Evolutionary conservation across 129 eudicot genomes (phyloP), one percentile per base, ranked within the genome.

Genomic region (Pulicaria dysenterica): DNA sequence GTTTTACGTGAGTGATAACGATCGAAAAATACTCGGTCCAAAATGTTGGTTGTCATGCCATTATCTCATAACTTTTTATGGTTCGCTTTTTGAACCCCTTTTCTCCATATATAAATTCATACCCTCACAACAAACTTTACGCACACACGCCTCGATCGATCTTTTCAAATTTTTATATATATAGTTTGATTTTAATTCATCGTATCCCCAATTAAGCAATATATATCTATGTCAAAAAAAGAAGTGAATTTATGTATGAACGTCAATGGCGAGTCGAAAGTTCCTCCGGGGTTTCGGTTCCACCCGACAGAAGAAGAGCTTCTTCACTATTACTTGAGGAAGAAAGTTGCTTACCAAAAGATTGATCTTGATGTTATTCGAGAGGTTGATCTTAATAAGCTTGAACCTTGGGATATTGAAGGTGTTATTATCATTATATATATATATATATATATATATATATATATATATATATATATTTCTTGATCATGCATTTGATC

Each of bases 221-320:
- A 34, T 34, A 34, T 16, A 37, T 58, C 45, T 17, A 46, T 54
- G 68, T 38, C 69, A 15, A 48, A 69, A 58, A 70, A 76, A 47
- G 79, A 61, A 48, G 69, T 82, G 82, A 77, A 69, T 58, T 31
- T 86, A 5, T 81, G 80, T 15, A 77, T 81, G 38, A 83, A 83
- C 39, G 84, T 81, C 0, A 83, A 83, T 40, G 88, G 91, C 7
- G 76, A 81, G 16, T 83, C 86, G 39, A 81, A 79, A 61, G 88
- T 86, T 9, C 91, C 91, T 36, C 91, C 91, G 0, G 91, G 91
- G 49, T 86, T 86, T 64, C 73, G 91, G 19, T 86, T 86, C 68
- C 91, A 83, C 72, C 91, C 91, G 10, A 86, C 91, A 3, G 91
- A 86, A 78, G 91, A 86, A 70, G 88, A 86, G 78, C 88, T 86